Conservation (phyloP, 257 asterid species). For the Ocimum tenuiflorum region DNA sequence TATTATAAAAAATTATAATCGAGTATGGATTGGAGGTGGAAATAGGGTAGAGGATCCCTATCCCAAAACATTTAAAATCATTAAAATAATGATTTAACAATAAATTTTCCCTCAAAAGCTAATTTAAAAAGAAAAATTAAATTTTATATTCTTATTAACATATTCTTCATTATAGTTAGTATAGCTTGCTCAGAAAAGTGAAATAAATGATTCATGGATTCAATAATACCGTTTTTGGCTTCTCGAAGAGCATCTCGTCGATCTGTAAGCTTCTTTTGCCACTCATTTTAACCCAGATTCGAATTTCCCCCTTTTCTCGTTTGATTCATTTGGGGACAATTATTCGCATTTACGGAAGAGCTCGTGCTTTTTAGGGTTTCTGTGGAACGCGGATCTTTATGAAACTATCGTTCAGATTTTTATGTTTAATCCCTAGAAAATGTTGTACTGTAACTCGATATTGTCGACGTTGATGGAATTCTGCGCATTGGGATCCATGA, state of each 20-base stretch:
- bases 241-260: constrained; percentile 31
- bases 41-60: too few relatives aligned
- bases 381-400: constrained; percentile 41
- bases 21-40: too few relatives aligned
- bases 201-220: constrained; percentile 33
- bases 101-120: not conserved
- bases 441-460: constrained; percentile 2
- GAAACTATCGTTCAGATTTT: constrained; percentile 14
- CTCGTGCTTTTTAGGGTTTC: constrained; percentile 43
- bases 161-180: constrained; percentile 16
- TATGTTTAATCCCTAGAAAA: constrained; percentile 26
- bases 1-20: too few relatives aligned
- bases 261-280: constrained; percentile 38
- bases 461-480: constrained; percentile 11
- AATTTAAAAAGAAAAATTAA: not conserved
- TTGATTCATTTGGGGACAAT: constrained; percentile 24
- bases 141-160: not conserved
- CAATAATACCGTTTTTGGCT: constrained; percentile 23
- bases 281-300: constrained; percentile 10
- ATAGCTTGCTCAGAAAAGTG: constrained; percentile 23
- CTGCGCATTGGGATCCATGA: constrained; percentile 26
- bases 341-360: constrained; percentile 21
- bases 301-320: not conserved
- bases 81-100: not conserved
- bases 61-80: not conserved